Evolutionary conservation across 352 stramenopile species (phyloP), one percentile per base, ranked within the genome.

Genomic region (Phytophthora litchii): DNA sequence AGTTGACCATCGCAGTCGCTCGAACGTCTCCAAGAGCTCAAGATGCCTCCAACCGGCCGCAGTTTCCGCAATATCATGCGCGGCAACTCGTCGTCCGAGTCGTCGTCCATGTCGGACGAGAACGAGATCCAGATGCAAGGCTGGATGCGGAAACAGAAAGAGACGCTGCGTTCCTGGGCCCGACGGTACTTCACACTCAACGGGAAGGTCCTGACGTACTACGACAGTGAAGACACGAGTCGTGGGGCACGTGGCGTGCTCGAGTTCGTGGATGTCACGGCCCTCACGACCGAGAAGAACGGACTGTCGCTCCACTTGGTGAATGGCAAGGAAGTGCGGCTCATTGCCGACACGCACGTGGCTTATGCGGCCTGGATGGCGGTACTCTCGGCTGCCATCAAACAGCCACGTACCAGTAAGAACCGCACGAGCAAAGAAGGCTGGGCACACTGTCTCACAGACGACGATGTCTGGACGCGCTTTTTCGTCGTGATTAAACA

Each of bases 141-240:
- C 25, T 92, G 83, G 83, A 92, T 92, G 83, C 74, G 78, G 27
- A 92, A 92, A 60, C 83, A 92, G 67, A 92, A 92, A 60, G 78
- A 89, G 52, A 88, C 83, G 55, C 67, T 88, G 59, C 78, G 78
- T 25, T 88, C 74, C 12, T 92, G 80, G 80, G 70, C 70, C 41
- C 75, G 76, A 5, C 72, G 83, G 29, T 92, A 89, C 62, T 92
- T 92, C 59, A 86, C 77, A 35, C 76, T 92, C 27, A 85, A 66
- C 44, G 83, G 80, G 42, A 88, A 88, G 51, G 57, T 76, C 49
- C 57, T 92, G 11, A 89, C 83, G 10, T 92, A 92, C 70, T 92
- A 85, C 57, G 83, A 92, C 59, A 92, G 83, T 54, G 83, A 92
- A 51, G 78, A 92, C 62, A 89, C 73, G 21, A 77, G 65, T 34